Evolutionary conservation across 169 alveolate genomes (phyloP).

Genomic region (Theileria annulata): DNA sequence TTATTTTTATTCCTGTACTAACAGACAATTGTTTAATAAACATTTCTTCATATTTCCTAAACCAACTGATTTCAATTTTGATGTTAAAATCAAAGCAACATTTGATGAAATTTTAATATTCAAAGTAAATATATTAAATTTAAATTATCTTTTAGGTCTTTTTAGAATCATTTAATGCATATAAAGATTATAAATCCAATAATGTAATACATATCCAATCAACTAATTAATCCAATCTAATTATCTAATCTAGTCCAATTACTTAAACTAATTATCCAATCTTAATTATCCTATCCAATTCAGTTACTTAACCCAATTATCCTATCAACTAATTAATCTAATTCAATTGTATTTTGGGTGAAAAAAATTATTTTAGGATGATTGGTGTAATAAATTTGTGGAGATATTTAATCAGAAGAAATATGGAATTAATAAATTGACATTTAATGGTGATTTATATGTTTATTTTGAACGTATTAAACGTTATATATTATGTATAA

Average conservation of each 20-base stretch:
- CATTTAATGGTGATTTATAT: constrained; percentile 7
- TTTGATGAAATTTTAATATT: constrained; percentile 42
- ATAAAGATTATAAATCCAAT: no score
- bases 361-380: constrained; percentile 8
- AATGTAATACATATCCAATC: constrained; percentile 4
- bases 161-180: constrained; percentile 25
- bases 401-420: constrained; percentile 17
- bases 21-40: neutral
- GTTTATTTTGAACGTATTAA: constrained; percentile 46
- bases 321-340: neutral
- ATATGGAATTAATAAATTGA: constrained; percentile 13
- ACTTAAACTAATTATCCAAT: no score
- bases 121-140: constrained; percentile 4
- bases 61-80: constrained; percentile 18
- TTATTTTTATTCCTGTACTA: constrained; percentile 25
- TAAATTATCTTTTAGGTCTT: constrained; percentile 5
- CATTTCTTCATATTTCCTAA: constrained; percentile 17
- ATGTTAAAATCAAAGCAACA: constrained; percentile 32
- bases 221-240: neutral
- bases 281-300: no score
- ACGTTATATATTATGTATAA: constrained; percentile 30
- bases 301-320: no score
- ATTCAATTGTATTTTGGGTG: neutral
- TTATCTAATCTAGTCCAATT: neutral
- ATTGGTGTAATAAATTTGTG: constrained; percentile 23